Percentiles rank a stretch among this genome's conserved stretches.
These are phyloP conservation scores for Starmera stellimalicola DNA, from an alignment of 1,139 yeast genomes.

Conservation along the genomic window DNA sequence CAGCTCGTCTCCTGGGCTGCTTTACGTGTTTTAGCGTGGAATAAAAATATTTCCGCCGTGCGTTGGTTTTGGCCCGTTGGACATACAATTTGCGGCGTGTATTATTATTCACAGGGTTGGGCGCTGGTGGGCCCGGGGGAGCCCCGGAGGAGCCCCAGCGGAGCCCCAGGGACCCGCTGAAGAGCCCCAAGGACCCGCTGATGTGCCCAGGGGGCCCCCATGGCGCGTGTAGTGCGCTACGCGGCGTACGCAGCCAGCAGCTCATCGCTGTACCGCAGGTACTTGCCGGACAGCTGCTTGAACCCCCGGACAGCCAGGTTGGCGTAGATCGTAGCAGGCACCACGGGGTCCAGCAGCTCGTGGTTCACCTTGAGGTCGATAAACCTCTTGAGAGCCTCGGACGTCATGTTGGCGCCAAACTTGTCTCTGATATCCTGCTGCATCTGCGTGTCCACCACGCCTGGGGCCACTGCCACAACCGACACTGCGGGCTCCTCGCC, in stretches of 20 bases:
- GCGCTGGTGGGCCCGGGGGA: no score
- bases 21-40: no score
- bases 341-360: slow-evolving; percentile 51
- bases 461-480: slow-evolving; percentile 77
- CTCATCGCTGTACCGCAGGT: slow-evolving; percentile 50
- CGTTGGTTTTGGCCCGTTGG: no score
- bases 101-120: no score
- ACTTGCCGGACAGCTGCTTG: slow-evolving; percentile 49
- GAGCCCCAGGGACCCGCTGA: background rate
- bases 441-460: slow-evolving; percentile 87
- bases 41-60: no score
- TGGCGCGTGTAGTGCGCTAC: background rate
- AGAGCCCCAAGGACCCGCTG: background rate
- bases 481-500: slow-evolving; percentile 53
- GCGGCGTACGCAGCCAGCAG: slow-evolving; percentile 17
- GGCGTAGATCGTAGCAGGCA: slow-evolving; percentile 63
- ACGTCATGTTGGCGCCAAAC: slow-evolving; percentile 46
- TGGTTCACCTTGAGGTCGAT: slow-evolving; percentile 45
- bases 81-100: no score
- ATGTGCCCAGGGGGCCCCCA: no score
- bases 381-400: slow-evolving; percentile 48
- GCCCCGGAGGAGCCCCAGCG: no score
- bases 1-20: no score
- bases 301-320: slow-evolving; percentile 55
- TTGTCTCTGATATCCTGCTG: slow-evolving; percentile 63